These are phyloP conservation scores for Rasamsonia emersonii DNA, from an alignment of 2,329 filamentous ascomycete genomes.

Conservation along the genomic window DNA sequence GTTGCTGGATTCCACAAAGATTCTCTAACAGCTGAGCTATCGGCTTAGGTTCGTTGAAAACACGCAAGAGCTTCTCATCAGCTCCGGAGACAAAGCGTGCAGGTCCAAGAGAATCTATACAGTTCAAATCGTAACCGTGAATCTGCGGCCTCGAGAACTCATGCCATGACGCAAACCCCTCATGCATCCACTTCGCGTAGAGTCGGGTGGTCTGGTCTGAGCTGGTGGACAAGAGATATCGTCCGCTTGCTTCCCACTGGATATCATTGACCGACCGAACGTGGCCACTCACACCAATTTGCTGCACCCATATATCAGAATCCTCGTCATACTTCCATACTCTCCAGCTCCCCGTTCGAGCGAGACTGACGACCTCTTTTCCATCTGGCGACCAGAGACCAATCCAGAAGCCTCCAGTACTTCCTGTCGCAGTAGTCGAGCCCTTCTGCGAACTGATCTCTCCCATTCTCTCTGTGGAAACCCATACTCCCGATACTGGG, in stretches of 20 bases:
- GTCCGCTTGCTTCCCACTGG: slow-evolving; percentile 72
- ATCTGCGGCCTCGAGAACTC: slow-evolving; percentile 95
- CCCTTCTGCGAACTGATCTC: slow-evolving; percentile 94
- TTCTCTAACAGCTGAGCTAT: slow-evolving; percentile 65
- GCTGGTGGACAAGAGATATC: slow-evolving; percentile 80
- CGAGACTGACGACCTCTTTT: slow-evolving; percentile 66
- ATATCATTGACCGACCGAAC: slow-evolving; percentile 72
- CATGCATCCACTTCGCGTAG: slow-evolving; percentile 66
- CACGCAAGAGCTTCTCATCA: slow-evolving; percentile 94
- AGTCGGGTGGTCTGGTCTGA: slow-evolving; percentile 88
- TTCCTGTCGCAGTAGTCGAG: slow-evolving; percentile 91
- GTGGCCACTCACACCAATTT: slow-evolving; percentile 73
- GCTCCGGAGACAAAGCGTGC: slow-evolving; percentile 85
- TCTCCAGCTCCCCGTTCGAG: slow-evolving; percentile 88
- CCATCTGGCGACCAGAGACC: slow-evolving; percentile 83
- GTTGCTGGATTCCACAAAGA: slow-evolving; percentile 53
- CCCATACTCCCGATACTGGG: slow-evolving; percentile 75
- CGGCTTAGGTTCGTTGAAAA: slow-evolving; percentile 81
- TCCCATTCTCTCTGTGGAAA: slow-evolving; percentile 74
- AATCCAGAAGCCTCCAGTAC: slow-evolving; percentile 92
- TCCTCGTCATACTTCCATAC: slow-evolving; percentile 61
- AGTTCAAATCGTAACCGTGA: slow-evolving; percentile 96
- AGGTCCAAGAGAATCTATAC: slow-evolving; percentile 65
- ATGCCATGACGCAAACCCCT: slow-evolving; percentile 62
- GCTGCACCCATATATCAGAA: slow-evolving; percentile 65